Evolutionary conservation across 352 stramenopile species (phyloP).

Genomic region (Phytopythium kandeliae): DNA sequence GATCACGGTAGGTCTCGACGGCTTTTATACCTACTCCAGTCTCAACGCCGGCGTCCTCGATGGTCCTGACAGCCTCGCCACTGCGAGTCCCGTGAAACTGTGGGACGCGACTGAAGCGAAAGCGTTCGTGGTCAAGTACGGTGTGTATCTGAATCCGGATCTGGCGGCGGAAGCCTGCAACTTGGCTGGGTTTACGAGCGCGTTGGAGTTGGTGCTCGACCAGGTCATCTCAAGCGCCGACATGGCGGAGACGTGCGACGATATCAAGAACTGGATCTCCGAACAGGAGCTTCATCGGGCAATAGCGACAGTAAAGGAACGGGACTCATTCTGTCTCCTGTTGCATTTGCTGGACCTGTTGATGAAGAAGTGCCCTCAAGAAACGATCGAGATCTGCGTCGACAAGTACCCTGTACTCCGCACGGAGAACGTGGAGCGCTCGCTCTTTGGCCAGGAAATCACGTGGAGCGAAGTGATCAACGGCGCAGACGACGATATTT

Average conservation of each 20-base stretch:
- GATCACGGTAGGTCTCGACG: conserved; percentile 33
- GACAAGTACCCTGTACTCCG: conserved; percentile 60
- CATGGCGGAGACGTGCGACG: conserved; percentile 66
- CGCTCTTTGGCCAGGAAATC: conserved; percentile 58
- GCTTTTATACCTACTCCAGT: conserved; percentile 20
- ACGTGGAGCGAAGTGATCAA: conserved; percentile 25
- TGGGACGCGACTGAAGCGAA: conserved; percentile 52
- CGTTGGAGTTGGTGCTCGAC: conserved; percentile 65
- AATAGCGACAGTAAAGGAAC: conserved; percentile 39
- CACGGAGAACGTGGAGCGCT: conserved; percentile 79
- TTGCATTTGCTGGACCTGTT: conserved; percentile 76
- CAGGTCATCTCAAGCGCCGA: conserved; percentile 77
- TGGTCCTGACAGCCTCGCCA: neutral
- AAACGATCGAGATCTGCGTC: conserved; percentile 72
- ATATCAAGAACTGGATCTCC: conserved; percentile 76
- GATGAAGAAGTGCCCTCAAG: conserved; percentile 68
- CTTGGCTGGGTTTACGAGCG: conserved; percentile 49
- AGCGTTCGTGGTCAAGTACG: conserved; percentile 75
- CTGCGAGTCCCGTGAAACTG: conserved; percentile 3
- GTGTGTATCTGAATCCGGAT: conserved; percentile 80
- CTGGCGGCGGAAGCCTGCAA: conserved; percentile 79
- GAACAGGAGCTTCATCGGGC: conserved; percentile 50
- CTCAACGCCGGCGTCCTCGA: conserved; percentile 3
- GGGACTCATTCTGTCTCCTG: conserved; percentile 62
- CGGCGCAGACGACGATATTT: conserved; percentile 17